Evolutionary conservation across 1,284 basidiomycete genomes (phyloP).

Genomic region (Irpex sp.): DNA sequence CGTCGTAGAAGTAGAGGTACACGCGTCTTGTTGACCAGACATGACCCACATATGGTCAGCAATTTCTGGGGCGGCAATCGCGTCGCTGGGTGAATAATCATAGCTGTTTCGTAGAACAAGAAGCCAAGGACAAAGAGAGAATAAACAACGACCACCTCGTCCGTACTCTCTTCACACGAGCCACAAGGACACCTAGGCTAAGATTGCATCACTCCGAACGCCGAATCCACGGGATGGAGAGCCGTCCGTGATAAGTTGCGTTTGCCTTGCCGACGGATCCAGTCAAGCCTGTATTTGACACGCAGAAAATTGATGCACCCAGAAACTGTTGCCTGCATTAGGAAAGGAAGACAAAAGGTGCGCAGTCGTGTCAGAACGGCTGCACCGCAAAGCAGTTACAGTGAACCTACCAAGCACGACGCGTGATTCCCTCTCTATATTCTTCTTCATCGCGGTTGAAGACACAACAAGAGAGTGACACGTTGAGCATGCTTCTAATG

Average conservation of each 20-base stretch:
- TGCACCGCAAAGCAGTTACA: background rate
- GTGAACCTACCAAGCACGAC: background rate
- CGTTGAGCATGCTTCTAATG: background rate
- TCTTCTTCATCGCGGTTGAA: no score
- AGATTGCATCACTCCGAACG: background rate
- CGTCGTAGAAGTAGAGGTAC: background rate
- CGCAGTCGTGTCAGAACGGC: background rate
- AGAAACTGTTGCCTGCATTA: background rate
- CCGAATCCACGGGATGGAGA: background rate
- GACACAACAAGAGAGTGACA: background rate
- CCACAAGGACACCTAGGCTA: no score
- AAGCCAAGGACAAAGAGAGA: background rate
- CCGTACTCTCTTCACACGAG: no score
- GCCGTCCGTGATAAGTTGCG: background rate
- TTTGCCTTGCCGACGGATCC: background rate
- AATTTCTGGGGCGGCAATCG: background rate
- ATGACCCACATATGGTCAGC: background rate
- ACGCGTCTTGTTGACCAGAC: background rate
- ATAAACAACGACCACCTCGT: background rate
- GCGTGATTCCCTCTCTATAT: background rate
- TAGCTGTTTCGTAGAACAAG: background rate
- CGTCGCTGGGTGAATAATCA: background rate
- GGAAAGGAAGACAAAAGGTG: background rate
- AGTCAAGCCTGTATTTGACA: background rate
- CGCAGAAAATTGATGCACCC: background rate